Percentiles rank a stretch among this genome's conserved stretches.
phyloP scores from a whole-genome alignment of 2,329 filamentous ascomycete species.

The Penicillium digitatum region DNA sequence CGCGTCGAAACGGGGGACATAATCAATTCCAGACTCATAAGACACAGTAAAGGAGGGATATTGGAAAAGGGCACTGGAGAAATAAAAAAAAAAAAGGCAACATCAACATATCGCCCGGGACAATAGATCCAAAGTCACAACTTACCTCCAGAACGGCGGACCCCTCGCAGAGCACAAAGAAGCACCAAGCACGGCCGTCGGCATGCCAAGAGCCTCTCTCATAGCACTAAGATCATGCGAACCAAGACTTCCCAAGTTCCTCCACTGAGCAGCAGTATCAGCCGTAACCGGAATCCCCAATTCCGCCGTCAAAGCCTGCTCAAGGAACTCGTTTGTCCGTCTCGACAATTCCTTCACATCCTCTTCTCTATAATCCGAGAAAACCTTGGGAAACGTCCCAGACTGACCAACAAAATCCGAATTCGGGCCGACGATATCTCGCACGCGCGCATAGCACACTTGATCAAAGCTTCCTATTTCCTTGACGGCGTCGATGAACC shows the following conservation, averaged over 20 bases:
- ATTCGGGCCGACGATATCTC: constrained; percentile 54
- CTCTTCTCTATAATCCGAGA: constrained; percentile 39
- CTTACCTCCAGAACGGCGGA: constrained; percentile 34
- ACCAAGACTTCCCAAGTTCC: constrained; percentile 47
- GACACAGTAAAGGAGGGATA: constrained; percentile 48
- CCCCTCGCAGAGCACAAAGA: constrained; percentile 26
- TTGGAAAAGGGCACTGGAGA: constrained; percentile 33
- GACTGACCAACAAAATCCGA: constrained; percentile 31
- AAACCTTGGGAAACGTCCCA: constrained; percentile 36
- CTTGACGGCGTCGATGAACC: constrained; percentile 51
- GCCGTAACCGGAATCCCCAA: constrained; percentile 30
- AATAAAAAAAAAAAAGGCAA: too few relatives aligned
- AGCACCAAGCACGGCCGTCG: constrained; percentile 42
- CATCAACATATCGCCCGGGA: neutral
- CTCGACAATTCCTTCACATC: constrained; percentile 22
- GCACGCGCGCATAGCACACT: constrained; percentile 52
- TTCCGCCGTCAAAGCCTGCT: constrained; percentile 31
- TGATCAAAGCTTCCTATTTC: constrained; percentile 50
- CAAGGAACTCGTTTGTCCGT: constrained; percentile 24
- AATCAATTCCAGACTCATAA: constrained; percentile 56
- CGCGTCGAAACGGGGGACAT: constrained; percentile 42
- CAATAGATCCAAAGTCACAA: neutral
- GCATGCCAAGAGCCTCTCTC: constrained; percentile 52
- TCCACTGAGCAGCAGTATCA: constrained; percentile 31
- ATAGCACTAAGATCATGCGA: constrained; percentile 54